Evolutionary conservation across 2,329 filamentous ascomycete species (phyloP).

Genomic region (Clonostachys solani): DNA sequence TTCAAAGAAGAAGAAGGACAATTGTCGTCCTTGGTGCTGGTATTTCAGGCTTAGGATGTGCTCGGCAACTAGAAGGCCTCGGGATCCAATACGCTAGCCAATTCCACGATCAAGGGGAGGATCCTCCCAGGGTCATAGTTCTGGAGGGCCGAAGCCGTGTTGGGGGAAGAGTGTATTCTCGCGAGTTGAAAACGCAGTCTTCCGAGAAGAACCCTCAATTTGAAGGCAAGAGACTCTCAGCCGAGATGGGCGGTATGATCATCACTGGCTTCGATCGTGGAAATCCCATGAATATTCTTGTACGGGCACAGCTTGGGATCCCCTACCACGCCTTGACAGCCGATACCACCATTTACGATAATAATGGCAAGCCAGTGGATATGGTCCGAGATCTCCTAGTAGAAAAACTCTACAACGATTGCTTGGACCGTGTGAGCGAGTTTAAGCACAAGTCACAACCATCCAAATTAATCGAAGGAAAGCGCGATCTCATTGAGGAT

Average conservation of each 20-base stretch:
- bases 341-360: slow-evolving; percentile 88
- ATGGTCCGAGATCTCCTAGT: slow-evolving; percentile 74
- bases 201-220: slow-evolving; percentile 43
- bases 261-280: slow-evolving; percentile 95
- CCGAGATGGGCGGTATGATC: slow-evolving; percentile 97
- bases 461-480: slow-evolving; percentile 72
- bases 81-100: slow-evolving; percentile 74
- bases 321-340: slow-evolving; percentile 77
- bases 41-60: slow-evolving; percentile 90
- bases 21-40: slow-evolving; percentile 88
- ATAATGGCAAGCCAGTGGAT: slow-evolving; percentile 73
- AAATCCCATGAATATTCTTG: slow-evolving; percentile 87
- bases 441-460: slow-evolving; percentile 77
- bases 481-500: slow-evolving; percentile 75
- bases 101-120: slow-evolving; percentile 61
- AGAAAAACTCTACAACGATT: slow-evolving; percentile 91
- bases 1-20: slow-evolving; percentile 57
- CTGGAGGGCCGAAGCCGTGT: slow-evolving; percentile 85
- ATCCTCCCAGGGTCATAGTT: slow-evolving; percentile 70
- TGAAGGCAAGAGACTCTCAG: slow-evolving; percentile 66
- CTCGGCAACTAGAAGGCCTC: slow-evolving; percentile 83
- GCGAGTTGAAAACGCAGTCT: slow-evolving; percentile 56
- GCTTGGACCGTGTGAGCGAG: slow-evolving; percentile 84
- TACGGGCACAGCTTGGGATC: slow-evolving; percentile 84
- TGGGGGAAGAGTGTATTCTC: slow-evolving; percentile 91